A percentile compares a stretch with the other conserved stretches of the same genome.
Conservation (phyloP, 768 basidiomycete species). For the Boletellus ananas region DNA sequence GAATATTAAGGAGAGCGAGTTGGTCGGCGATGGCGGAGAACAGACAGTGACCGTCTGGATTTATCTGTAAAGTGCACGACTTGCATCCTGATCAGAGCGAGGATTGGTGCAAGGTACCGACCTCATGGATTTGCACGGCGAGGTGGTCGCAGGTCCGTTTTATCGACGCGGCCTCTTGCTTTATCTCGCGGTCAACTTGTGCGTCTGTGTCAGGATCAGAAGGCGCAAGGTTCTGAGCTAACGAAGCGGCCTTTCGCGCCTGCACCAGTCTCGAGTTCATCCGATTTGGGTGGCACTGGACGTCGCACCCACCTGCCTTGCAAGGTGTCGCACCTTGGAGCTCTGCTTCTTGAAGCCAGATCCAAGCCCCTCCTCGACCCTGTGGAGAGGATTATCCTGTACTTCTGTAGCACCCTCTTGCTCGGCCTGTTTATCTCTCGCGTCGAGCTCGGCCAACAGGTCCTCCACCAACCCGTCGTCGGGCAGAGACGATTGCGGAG, state of each 20-base stretch:
- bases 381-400: slow-evolving; percentile 33
- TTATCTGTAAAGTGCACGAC: slow-evolving; percentile 54
- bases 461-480: slow-evolving; percentile 69
- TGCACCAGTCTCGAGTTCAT: slow-evolving; percentile 27
- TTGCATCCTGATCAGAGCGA: slow-evolving; percentile 1
- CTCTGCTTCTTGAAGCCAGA: slow-evolving; percentile 43
- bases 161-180: slow-evolving; percentile 65
- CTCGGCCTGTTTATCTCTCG: slow-evolving; percentile 48
- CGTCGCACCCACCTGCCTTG: slow-evolving; percentile 58
- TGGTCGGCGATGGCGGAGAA: slow-evolving; percentile 95
- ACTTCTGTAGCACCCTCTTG: slow-evolving; percentile 47
- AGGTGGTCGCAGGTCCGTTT: slow-evolving; percentile 59
- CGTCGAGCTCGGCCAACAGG: slow-evolving; percentile 73
- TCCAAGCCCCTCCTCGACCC: slow-evolving; percentile 15
- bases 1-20: slow-evolving; percentile 64
- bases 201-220: slow-evolving; percentile 59
- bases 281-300: not conserved
- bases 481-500: slow-evolving; percentile 27
- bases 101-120: slow-evolving; percentile 23
- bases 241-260: slow-evolving; percentile 69
- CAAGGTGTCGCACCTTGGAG: slow-evolving; percentile 62
- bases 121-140: slow-evolving; percentile 65
- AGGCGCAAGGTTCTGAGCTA: slow-evolving; percentile 49
- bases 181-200: slow-evolving; percentile 57
- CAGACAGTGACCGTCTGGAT: slow-evolving; percentile 94